Conservation (phyloP, 768 basidiomycete species). For the Russula olivacea region DNA sequence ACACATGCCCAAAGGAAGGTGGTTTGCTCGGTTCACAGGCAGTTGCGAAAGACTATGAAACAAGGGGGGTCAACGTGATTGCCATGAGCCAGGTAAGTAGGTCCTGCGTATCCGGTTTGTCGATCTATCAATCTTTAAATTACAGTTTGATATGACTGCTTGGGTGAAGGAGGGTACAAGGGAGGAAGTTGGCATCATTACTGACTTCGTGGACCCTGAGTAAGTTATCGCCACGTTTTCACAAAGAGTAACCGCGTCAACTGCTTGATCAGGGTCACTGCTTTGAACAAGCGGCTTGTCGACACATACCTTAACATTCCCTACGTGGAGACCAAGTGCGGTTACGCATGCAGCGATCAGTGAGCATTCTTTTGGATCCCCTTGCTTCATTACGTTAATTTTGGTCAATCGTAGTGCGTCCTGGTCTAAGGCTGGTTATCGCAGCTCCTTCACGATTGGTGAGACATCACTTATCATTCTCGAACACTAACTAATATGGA, state of each 20-base stretch:
- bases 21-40: slow-evolving; percentile 89
- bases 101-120: not conserved
- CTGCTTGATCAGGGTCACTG: slow-evolving; percentile 54
- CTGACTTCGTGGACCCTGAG: slow-evolving; percentile 70
- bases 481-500: slow-evolving; percentile 8
- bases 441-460: slow-evolving; percentile 80
- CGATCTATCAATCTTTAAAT: slow-evolving; percentile 14
- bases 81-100: slow-evolving; percentile 73
- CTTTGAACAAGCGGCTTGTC: slow-evolving; percentile 73
- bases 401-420: slow-evolving; percentile 50
- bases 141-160: slow-evolving; percentile 85
- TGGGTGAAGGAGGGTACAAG: slow-evolving; percentile 75
- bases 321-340: slow-evolving; percentile 82
- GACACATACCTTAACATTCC: slow-evolving; percentile 79
- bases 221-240: slow-evolving; percentile 30
- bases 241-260: not conserved
- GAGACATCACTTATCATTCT: slow-evolving; percentile 25
- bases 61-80: slow-evolving; percentile 55
- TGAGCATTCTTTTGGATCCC: slow-evolving; percentile 36
- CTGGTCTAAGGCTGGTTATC: slow-evolving; percentile 83
- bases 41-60: slow-evolving; percentile 69
- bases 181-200: slow-evolving; percentile 72
- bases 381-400: slow-evolving; percentile 29
- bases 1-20: slow-evolving; percentile 49
- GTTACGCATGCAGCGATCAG: slow-evolving; percentile 95